Evolutionary conservation across 2,329 filamentous ascomycete species (phyloP), one percentile per base, ranked within the genome.

Genomic region (Hymenoscyphus linearis): DNA sequence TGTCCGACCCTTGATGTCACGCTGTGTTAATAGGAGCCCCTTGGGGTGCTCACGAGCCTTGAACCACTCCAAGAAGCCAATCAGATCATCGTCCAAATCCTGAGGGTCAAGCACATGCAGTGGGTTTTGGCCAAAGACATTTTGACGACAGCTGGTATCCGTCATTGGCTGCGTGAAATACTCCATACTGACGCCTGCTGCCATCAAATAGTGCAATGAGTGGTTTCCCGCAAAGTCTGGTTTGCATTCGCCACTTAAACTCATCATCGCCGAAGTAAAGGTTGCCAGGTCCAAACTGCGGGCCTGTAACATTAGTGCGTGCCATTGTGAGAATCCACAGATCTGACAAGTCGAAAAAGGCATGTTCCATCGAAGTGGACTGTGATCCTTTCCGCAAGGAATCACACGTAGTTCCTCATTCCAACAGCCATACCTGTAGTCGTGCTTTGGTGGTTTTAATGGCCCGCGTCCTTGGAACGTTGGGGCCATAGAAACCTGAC

Each of bases 321-420:
- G 66, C 61, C 64, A 67, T 40, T 62, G 65, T 16, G 64, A 66
- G 52, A 66, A 68, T 4, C 67, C 67, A 55, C 67, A 69, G 25
- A 64, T 55, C 3, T 22, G 25, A 55, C 66, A 69, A 31, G 36
- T 50, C 1, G 60, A 16, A 58, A 67, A 69, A 7, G 52, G 40
- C 4, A 61, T 58, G 55, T 66, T 55, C 66, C 66, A 69, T 26
- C 55, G 52, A 13, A 62, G 50, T 18, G 31, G 52, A 26, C 66
- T 69, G 52, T 69, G 67, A 50, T 68, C 59, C 37, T 60, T 60
- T 7, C 60, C 53, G 55, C 67, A 69, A 2, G 66, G 64, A 35
- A 69, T 64, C 16, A 69, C 66, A 6, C 65, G 62, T 7, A 69
- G 52, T 5, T 50, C 54, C 1, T 60, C 57, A 53, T 69, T 69